A percentile compares a stretch with the other conserved stretches of the same genome.
Conservation (phyloP, 768 basidiomycete genomes). For the Omphalotus guepiniiformis region DNA sequence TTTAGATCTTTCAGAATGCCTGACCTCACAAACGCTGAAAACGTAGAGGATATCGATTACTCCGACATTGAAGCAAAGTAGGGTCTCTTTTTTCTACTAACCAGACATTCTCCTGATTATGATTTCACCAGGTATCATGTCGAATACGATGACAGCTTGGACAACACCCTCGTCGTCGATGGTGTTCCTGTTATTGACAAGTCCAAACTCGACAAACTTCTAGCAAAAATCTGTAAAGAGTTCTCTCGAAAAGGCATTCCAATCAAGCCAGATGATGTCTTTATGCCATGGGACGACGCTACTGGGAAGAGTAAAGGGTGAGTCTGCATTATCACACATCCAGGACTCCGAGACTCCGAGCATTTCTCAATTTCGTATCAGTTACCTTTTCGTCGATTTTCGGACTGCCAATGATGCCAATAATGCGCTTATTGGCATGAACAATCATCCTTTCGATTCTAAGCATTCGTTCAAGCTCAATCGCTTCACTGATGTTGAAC, state of each 20-base stretch:
- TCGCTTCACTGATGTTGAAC: slow-evolving; percentile 87
- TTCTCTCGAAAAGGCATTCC: slow-evolving; percentile 78
- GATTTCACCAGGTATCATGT: slow-evolving; percentile 72
- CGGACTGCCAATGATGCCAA: slow-evolving; percentile 66
- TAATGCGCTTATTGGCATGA: slow-evolving; percentile 59
- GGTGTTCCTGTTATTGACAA: slow-evolving; percentile 89
- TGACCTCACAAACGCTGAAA: background rate
- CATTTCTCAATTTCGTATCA: slow-evolving; percentile 23
- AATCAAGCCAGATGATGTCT: slow-evolving; percentile 74
- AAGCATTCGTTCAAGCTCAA: slow-evolving; percentile 83
- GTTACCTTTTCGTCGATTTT: slow-evolving; percentile 82
- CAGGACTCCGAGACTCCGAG: background rate
- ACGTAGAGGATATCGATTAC: slow-evolving; percentile 74
- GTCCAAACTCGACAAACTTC: slow-evolving; percentile 75
- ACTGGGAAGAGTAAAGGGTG: slow-evolving; percentile 92
- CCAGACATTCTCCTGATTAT: slow-evolving; percentile 8
- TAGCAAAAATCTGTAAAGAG: slow-evolving; percentile 78
- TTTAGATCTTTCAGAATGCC: slow-evolving; percentile 2
- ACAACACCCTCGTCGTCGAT: slow-evolving; percentile 90
- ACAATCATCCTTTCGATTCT: slow-evolving; percentile 82
- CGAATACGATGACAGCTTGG: slow-evolving; percentile 79
- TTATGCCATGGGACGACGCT: slow-evolving; percentile 83
- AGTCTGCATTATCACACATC: slow-evolving; percentile 16
- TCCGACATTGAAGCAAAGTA: slow-evolving; percentile 87
- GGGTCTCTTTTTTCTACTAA: slow-evolving; percentile 16